These are phyloP conservation scores for Debaryomyces subglobosus DNA, from an alignment of 1,139 yeast genomes.

Conservation along the genomic window DNA sequence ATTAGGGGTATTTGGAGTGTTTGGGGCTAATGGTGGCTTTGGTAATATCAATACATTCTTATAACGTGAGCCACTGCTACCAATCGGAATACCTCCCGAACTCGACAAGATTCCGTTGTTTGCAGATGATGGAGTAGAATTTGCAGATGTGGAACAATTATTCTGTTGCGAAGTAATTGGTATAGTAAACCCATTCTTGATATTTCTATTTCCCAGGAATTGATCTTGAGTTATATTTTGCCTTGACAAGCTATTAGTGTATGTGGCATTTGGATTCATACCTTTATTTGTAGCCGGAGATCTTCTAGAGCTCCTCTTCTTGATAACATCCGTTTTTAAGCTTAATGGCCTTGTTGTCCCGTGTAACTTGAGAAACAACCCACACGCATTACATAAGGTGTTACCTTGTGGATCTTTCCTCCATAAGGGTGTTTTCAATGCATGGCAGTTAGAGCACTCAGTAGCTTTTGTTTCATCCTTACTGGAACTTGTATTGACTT, in stretches of 20 bases:
- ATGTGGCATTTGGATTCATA: constrained; percentile 9
- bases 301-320: constrained; percentile 52
- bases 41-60: constrained; percentile 50
- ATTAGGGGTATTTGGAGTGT: constrained; percentile 14
- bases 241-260: constrained; percentile 7
- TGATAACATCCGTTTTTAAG: constrained; percentile 59
- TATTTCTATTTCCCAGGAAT: neutral
- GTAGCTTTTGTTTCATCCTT: constrained; percentile 10
- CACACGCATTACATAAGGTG: constrained; percentile 64
- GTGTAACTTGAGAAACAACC: constrained; percentile 57
- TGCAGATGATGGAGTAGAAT: constrained; percentile 12
- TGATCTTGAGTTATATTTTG: constrained; percentile 3
- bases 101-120: constrained; percentile 12
- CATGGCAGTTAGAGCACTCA: constrained; percentile 54
- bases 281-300: constrained; percentile 14
- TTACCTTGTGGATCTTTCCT: constrained; percentile 59
- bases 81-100: constrained; percentile 9
- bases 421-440: constrained; percentile 62
- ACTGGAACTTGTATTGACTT: neutral
- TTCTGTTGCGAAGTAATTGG: neutral
- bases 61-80: constrained; percentile 23
- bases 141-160: constrained; percentile 10
- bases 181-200: neutral
- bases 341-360: constrained; percentile 62
- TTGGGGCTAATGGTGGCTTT: constrained; percentile 30